Evolutionary conservation across 495 filamentous ascomycete species (phyloP).

Genomic region (Penicillium diatomitis): DNA sequence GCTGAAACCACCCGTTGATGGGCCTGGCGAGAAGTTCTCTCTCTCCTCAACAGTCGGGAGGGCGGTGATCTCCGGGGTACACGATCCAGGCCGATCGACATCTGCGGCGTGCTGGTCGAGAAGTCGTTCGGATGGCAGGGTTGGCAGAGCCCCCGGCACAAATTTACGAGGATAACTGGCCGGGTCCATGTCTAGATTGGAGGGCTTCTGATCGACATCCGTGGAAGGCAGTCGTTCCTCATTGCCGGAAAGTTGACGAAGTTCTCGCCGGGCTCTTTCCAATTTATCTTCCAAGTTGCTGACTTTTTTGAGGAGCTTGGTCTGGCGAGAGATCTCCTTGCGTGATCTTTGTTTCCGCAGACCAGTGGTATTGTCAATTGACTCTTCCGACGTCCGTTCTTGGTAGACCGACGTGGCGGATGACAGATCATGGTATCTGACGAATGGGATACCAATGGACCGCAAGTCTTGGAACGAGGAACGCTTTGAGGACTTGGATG

Average conservation of each 20-base stretch:
- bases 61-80: constrained; percentile 7
- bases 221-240: constrained; percentile 26
- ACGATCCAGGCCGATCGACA: constrained; percentile 1
- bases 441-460: constrained; percentile 25
- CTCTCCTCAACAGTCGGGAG: constrained; percentile 11
- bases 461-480: constrained; percentile 34
- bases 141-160: constrained; percentile 46
- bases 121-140: constrained; percentile 51
- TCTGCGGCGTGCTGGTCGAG: constrained; percentile 25
- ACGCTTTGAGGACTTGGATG: constrained; percentile 23
- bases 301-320: constrained; percentile 54
- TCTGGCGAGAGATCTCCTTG: constrained; percentile 52
- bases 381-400: constrained; percentile 21
- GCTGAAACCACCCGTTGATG: constrained; percentile 1
- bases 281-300: constrained; percentile 59
- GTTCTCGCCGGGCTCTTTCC: constrained; percentile 46
- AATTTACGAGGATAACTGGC: constrained; percentile 36
- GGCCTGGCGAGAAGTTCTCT: constrained; percentile 7
- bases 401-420: constrained; percentile 1
- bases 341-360: constrained; percentile 46
- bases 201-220: constrained; percentile 5
- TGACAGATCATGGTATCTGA: constrained; percentile 9
- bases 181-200: constrained; percentile 28
- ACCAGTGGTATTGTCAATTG: constrained; percentile 14
- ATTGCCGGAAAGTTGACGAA: constrained; percentile 40